phyloP scores from a whole-genome alignment of 208 protist species.

The Porcisia hertigi region DNA sequence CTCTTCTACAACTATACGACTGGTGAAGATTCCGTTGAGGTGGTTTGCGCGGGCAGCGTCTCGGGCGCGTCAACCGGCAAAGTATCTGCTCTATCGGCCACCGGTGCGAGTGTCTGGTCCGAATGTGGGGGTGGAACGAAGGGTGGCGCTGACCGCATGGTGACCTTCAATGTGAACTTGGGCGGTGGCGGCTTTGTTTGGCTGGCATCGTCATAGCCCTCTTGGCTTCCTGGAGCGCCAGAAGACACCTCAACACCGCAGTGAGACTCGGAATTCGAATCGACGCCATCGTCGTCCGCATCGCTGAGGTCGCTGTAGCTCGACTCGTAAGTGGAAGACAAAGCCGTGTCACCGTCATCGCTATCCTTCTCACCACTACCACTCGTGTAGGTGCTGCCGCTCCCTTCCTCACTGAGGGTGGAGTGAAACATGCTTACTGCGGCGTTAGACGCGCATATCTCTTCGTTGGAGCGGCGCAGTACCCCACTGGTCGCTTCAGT shows the following conservation, averaged over 20 bases:
- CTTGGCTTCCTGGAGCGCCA: not conserved
- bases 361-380: not conserved
- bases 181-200: not conserved
- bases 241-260: not conserved
- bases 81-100: not conserved
- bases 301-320: constrained; percentile 10
- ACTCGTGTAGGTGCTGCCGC: constrained; percentile 17
- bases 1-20: not conserved
- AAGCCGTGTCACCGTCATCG: constrained; percentile 7
- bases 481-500: constrained; percentile 34
- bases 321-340: constrained; percentile 16
- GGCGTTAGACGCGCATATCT: constrained; percentile 12
- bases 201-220: not conserved
- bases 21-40: not conserved
- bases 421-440: constrained; percentile 24
- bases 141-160: not conserved
- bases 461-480: constrained; percentile 36
- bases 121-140: too few species aligned
- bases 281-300: not conserved
- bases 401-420: constrained; percentile 12
- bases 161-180: not conserved
- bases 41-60: not conserved
- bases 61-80: not conserved
- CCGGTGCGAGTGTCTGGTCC: not conserved
- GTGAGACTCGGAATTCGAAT: constrained; percentile 2